Conservation (phyloP, 495 filamentous ascomycete genomes). For the Tuber aestivum region DNA sequence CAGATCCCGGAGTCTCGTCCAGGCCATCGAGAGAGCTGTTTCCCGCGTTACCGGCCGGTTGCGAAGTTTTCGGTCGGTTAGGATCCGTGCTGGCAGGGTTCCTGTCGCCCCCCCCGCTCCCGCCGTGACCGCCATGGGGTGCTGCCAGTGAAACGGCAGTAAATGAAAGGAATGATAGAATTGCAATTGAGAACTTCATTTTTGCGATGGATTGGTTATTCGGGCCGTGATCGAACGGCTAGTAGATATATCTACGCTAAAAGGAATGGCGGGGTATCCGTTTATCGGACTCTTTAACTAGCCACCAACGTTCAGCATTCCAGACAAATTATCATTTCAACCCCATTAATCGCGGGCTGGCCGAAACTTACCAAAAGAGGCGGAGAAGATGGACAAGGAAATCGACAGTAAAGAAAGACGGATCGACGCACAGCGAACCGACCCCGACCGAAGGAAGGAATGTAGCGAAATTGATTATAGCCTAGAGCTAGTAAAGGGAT, state of each 20-base stretch:
- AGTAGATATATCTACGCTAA: background rate
- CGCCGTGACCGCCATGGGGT: constrained; percentile 16
- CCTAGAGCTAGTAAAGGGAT: background rate
- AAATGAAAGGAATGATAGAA: constrained; percentile 23
- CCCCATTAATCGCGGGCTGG: background rate
- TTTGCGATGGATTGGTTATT: background rate
- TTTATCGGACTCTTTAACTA: background rate
- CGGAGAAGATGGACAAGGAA: background rate
- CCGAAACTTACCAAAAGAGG: background rate
- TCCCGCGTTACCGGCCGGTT: background rate
- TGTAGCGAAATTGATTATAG: background rate
- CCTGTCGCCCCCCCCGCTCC: background rate
- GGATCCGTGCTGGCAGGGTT: background rate
- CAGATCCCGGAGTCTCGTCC: constrained; percentile 30
- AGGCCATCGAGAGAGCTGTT: background rate
- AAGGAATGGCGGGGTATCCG: constrained; percentile 1
- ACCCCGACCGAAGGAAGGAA: background rate
- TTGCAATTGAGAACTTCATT: constrained; percentile 27
- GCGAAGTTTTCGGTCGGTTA: background rate
- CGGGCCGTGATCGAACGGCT: background rate
- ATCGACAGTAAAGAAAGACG: background rate
- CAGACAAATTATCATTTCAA: background rate
- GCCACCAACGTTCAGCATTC: background rate
- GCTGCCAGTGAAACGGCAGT: constrained; percentile 19
- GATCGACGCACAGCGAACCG: background rate